Base-by-base conservation (phyloP, 805 yeast genomes). In the Tetrapisispora namnaoensis region DNA sequence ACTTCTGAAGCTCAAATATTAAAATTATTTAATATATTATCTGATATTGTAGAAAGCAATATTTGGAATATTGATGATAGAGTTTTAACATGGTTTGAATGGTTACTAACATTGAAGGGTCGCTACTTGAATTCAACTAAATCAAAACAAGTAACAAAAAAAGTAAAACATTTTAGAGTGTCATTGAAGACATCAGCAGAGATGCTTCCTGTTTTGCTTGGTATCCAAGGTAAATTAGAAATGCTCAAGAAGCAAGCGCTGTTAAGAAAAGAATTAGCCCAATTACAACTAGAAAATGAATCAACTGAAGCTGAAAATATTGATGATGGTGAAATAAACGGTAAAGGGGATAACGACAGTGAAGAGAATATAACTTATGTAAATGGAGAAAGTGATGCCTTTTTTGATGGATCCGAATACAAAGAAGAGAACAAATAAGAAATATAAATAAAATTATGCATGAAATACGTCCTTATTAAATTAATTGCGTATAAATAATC, bases 201-300 rank as follows among this genome's bases (percentile, higher is more conserved):
- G 75, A 52, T 73, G 74, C 67, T 91, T 53, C 84, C 90, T 9
- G 75, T 78, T 37, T 71, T 91, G 46, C 68, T 90, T 24, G 80
- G 93, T 1, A 74, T 91, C 30, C 95, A 90, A 64, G 99, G 99
- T 43, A 78, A 93, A 54, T 70, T 91, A 43, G 85, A 83, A 58
- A 74, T 91, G 63, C 72, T 91, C 40, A 77, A 77, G 54, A 77
- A 88, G 3, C 98, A 91, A 67, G 74, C 87, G 11, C 75, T 77
- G 49, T 69, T 91, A 54, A 80, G 97, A 60, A 65, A 67, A 37
- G 81, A 76, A 41, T 68, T 76, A 58, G 62, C 70, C 44, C 71
- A 65, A 48, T 55, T 70, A 49, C 59, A 65, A 46, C 61, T 66
- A n/a, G 63, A 60, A 55, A 51, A 48, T 7, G 63, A 57, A 4